A percentile compares a stretch with the other conserved stretches of the same genome.
phyloP scores from a whole-genome alignment of 306 rosid genomes.

The Quercus berberidifolia region DNA sequence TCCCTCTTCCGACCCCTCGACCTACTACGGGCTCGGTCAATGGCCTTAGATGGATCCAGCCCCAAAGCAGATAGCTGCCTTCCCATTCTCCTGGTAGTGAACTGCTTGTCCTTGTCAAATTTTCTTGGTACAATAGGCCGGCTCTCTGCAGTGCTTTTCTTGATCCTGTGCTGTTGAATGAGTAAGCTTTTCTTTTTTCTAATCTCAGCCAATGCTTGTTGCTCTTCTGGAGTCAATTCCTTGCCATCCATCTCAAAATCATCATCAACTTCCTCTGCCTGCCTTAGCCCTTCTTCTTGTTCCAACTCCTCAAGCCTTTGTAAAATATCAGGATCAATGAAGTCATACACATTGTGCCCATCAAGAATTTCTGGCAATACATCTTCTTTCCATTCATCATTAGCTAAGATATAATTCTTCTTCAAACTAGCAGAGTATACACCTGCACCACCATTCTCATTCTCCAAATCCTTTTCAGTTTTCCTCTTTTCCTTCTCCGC shows the following conservation, averaged over 20 bases:
- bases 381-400: slow-evolving; percentile 91
- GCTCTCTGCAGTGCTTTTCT: slow-evolving; percentile 88
- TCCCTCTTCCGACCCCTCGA: slow-evolving; percentile 77
- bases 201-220: slow-evolving; percentile 55
- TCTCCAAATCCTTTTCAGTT: slow-evolving; percentile 74
- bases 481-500: slow-evolving; percentile 58
- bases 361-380: slow-evolving; percentile 81
- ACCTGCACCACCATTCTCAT: slow-evolving; percentile 94
- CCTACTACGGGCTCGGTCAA: slow-evolving; percentile 66
- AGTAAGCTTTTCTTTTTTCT: slow-evolving; percentile 67
- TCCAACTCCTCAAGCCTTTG: slow-evolving; percentile 79
- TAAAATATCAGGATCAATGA: slow-evolving; percentile 61
- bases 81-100: slow-evolving; percentile 74
- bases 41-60: slow-evolving; percentile 52
- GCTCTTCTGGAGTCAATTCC: slow-evolving; percentile 65
- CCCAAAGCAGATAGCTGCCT: slow-evolving; percentile 73
- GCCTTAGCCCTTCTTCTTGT: slow-evolving; percentile 64
- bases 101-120: slow-evolving; percentile 59
- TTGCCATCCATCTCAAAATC: slow-evolving; percentile 68
- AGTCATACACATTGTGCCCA: slow-evolving; percentile 88
- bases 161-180: slow-evolving; percentile 72
- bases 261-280: slow-evolving; percentile 43
- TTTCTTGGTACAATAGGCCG: slow-evolving; percentile 79
- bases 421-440: slow-evolving; percentile 77
- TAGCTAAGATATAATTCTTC: slow-evolving; percentile 65